phyloP scores from a whole-genome alignment of 805 yeast genomes.

The Saccharomycopsis babjevae region DNA sequence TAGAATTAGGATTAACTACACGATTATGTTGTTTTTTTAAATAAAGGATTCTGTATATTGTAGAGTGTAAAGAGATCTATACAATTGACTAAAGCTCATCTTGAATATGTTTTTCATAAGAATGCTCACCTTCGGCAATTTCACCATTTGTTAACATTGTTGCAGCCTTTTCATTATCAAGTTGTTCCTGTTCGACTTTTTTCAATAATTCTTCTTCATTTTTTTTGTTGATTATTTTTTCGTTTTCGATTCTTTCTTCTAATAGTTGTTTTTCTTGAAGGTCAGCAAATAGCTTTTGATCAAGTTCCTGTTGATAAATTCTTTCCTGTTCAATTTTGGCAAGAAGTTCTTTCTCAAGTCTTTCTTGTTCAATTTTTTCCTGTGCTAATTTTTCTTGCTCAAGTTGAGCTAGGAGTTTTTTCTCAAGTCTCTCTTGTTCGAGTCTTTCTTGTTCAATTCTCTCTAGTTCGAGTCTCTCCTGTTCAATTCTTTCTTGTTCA shows the following conservation, averaged over 20 bases:
- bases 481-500: neutral
- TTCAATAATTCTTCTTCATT: neutral
- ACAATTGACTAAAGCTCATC: neutral
- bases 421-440: neutral
- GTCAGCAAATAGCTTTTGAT: neutral
- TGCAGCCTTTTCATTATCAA: neutral
- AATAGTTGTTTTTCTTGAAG: neutral
- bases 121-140: neutral
- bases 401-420: neutral
- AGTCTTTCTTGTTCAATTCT: neutral
- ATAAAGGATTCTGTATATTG: neutral
- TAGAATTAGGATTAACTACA: neutral
- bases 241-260: neutral
- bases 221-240: neutral
- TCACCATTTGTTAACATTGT: neutral
- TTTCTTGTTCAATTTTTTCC: neutral
- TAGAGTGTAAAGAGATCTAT: neutral
- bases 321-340: neutral
- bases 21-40: no score
- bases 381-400: neutral
- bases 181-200: neutral
- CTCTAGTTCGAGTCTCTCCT: neutral
- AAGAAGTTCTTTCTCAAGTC: neutral
- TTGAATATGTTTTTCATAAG: neutral
- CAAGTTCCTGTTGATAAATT: neutral